Evolutionary conservation across 441 rosid genomes (phyloP).

Genomic region (Theobroma grandiflorum): DNA sequence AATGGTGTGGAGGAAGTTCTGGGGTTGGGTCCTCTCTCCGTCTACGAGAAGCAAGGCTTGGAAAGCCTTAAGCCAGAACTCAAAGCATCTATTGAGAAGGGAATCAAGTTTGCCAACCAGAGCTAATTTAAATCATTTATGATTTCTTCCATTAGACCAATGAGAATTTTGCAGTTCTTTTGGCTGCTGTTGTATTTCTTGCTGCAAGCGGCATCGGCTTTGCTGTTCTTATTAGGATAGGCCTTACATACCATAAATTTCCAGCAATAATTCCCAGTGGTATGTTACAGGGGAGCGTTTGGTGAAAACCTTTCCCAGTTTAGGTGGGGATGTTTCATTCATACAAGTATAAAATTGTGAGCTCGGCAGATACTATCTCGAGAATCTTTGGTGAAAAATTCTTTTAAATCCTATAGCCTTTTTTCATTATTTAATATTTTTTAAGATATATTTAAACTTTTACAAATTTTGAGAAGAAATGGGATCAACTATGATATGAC

Average conservation of each 20-base stretch:
- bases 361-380: neutral
- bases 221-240: conserved; percentile 32
- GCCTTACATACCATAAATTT: conserved; percentile 13
- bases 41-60: conserved; percentile 79
- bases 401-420: neutral
- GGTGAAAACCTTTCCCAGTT: neutral
- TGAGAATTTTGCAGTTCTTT: conserved; percentile 34
- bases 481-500: too few species aligned
- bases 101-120: conserved; percentile 79
- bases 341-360: neutral
- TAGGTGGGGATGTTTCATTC: neutral
- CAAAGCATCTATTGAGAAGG: conserved; percentile 84
- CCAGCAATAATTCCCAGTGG: conserved; percentile 29
- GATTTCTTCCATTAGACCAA: conserved; percentile 8
- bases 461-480: too few species aligned
- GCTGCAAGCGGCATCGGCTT: conserved; percentile 38
- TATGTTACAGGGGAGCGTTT: neutral
- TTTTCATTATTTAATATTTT: neutral
- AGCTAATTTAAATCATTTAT: conserved; percentile 23
- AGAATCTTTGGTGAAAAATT: neutral
- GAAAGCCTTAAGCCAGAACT: conserved; percentile 88
- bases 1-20: conserved; percentile 88
- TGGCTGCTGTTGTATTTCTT: conserved; percentile 35
- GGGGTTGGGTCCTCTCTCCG: conserved; percentile 84
- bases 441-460: neutral